Evolutionary conservation across 2,329 filamentous ascomycete species (phyloP), one percentile per base, ranked within the genome.

Genomic region (Penicillium sp.): DNA sequence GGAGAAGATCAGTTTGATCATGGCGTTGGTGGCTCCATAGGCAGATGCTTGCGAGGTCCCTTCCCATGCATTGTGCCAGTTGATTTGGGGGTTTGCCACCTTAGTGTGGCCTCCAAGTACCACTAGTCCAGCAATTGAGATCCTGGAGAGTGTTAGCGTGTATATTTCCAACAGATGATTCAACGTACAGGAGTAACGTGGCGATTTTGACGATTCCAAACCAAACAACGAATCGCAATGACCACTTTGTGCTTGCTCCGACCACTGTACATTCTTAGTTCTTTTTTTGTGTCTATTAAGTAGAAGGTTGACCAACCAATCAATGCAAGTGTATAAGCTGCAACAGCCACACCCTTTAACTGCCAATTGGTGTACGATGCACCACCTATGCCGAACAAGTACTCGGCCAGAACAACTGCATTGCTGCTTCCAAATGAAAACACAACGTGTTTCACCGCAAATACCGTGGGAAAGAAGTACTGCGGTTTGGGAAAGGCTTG

Each of bases 361-460:
- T 86, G 71, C 84, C 83, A 87, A n/a, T 71, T 67, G 0, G 76
- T 75, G 0, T 79, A 76, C 0, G 63, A 65, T 0, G 69, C 61
- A 0, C 74, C 77, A 1, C 70, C 75, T 35, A 82, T 79, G 7
- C 74, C 73, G 64, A 79, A 87, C 0, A 86, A 61, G 53, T 87
- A 87, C 31, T 77, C 69, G 0, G 83, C 78, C 22, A 85, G 63
- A 0, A 86, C 74, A 32, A 86, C 77, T 0, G 81, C 75, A 61
- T 86, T 86, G 32, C 80, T 79, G 54, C 80, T 83, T 52, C 78
- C 80, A 52, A 86, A 86, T 0, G 82, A 84, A 3, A 86, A 66
- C 1, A 83, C 62, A 1, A 86, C 79, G 0, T 77, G 75, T 58
- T 83, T 79, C 2, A 84, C 76, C 0, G 83, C 83, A 59, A 83